phyloP scores from a whole-genome alignment of 1,284 basidiomycete genomes.

The Cerioporus squamosus region DNA sequence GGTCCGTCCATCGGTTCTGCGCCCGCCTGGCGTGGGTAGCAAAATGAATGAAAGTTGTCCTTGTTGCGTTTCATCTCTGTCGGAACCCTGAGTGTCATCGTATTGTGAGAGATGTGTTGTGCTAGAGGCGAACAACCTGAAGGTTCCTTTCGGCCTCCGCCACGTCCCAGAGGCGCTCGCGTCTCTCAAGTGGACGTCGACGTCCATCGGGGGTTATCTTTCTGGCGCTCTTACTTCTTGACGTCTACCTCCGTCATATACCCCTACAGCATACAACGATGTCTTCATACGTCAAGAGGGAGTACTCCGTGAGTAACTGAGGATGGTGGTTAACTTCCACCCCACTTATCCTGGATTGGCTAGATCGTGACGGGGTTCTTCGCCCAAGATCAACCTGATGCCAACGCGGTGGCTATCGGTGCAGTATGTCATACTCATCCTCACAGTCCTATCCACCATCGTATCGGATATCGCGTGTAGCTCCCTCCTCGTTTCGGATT shows the following conservation, averaged over 20 bases:
- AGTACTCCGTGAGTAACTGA: conserved; percentile 1
- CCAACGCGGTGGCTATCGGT: conserved; percentile 27
- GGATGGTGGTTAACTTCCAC: background rate
- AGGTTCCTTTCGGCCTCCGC: too few species aligned
- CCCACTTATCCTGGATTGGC: background rate
- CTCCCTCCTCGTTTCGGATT: conserved; percentile 67
- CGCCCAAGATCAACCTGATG: conserved; percentile 33
- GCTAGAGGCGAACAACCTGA: too few species aligned
- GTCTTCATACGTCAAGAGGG: background rate
- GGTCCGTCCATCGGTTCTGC: conserved; percentile 8
- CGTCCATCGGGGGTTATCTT: background rate
- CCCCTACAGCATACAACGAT: too few species aligned
- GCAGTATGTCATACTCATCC: conserved; percentile 26
- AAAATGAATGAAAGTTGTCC: too few species aligned
- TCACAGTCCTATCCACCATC: background rate
- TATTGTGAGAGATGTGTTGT: too few species aligned
- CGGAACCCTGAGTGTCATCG: too few species aligned
- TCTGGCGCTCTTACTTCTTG: background rate
- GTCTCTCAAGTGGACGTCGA: too few species aligned
- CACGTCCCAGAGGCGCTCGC: background rate
- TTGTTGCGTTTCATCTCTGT: too few species aligned
- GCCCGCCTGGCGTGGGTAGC: conserved; percentile 9
- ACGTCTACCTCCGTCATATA: background rate
- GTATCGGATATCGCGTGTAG: conserved; percentile 35
- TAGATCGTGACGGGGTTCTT: conserved; percentile 39